Percentiles rank a stretch among this genome's conserved stretches.
phyloP scores from a whole-genome alignment of 1,284 basidiomycete genomes.

The Trichosporon faecale region DNA sequence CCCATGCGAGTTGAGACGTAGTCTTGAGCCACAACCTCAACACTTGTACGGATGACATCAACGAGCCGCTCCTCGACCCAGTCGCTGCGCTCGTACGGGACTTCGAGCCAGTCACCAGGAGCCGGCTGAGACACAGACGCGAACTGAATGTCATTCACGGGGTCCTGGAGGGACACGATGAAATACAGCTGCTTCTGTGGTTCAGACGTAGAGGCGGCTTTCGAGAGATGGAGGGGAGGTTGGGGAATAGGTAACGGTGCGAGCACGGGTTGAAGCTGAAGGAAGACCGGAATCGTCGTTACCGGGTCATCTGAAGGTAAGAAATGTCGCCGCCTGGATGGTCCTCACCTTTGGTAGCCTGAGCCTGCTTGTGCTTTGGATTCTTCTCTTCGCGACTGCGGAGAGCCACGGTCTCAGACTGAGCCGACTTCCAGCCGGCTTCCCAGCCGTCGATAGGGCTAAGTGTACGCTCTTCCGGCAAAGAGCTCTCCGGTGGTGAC shows the following conservation, averaged over 20 bases:
- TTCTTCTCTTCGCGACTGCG: conserved; percentile 39
- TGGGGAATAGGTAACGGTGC: conserved; percentile 58
- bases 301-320: conserved; percentile 59
- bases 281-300: conserved; percentile 84
- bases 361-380: conserved; percentile 34
- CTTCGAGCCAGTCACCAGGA: conserved; percentile 73
- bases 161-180: conserved; percentile 76
- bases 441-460: conserved; percentile 80
- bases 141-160: conserved; percentile 69
- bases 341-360: background rate
- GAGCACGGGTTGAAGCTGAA: conserved; percentile 86
- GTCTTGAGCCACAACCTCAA: conserved; percentile 84
- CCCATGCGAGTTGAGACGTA: conserved; percentile 52
- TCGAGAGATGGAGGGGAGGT: conserved; percentile 34
- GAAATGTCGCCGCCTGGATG: background rate
- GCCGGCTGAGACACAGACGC: conserved; percentile 76
- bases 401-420: conserved; percentile 50
- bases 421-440: conserved; percentile 73
- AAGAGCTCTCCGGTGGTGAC: conserved; percentile 60
- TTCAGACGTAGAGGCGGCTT: conserved; percentile 1
- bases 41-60: conserved; percentile 72
- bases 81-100: conserved; percentile 80
- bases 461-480: conserved; percentile 55
- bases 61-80: conserved; percentile 94
- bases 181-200: conserved; percentile 69